Conservation (phyloP, 176 grass and related monocot species). For the Hordeum vulgare region DNA sequence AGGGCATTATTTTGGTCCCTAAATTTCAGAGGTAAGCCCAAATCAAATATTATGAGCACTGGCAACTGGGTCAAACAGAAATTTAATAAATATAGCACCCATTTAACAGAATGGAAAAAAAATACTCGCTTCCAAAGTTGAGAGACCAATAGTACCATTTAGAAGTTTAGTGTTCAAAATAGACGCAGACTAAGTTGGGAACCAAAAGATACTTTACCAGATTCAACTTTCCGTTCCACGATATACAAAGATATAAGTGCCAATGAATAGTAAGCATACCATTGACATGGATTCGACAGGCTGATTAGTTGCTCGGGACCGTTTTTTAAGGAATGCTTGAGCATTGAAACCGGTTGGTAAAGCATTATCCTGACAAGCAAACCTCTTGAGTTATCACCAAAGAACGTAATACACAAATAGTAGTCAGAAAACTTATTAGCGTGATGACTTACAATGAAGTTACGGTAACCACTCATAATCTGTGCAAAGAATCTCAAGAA, state of each 20-base stretch:
- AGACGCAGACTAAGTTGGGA: constrained; percentile 9
- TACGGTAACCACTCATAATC: constrained; percentile 93
- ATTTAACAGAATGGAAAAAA: background rate
- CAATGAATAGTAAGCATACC: constrained; percentile 50
- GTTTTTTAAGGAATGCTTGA: constrained; percentile 99
- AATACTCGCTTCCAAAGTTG: background rate
- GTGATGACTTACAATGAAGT: constrained; percentile 91
- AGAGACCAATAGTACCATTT: background rate
- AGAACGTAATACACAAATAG: constrained; percentile 12
- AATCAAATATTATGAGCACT: background rate
- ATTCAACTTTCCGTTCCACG: background rate
- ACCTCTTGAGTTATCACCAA: background rate
- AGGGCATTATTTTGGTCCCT: constrained; percentile 11
- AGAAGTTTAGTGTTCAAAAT: constrained; percentile 9
- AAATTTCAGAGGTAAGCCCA: background rate
- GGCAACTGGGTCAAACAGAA: background rate
- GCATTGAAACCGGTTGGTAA: constrained; percentile 83
- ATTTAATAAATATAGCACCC: background rate
- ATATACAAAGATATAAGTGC: constrained; percentile 5
- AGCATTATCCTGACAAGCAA: constrained; percentile 69
- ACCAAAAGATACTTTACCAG: constrained; percentile 17
- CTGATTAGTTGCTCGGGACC: constrained; percentile 75
- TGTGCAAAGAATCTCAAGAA: constrained; percentile 98
- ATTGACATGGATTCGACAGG: constrained; percentile 92
- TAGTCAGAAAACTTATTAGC: constrained; percentile 14